These are phyloP conservation scores for Oleoguttula mirabilis DNA, from an alignment of 495 filamentous ascomycete species.

Conservation along the genomic window DNA sequence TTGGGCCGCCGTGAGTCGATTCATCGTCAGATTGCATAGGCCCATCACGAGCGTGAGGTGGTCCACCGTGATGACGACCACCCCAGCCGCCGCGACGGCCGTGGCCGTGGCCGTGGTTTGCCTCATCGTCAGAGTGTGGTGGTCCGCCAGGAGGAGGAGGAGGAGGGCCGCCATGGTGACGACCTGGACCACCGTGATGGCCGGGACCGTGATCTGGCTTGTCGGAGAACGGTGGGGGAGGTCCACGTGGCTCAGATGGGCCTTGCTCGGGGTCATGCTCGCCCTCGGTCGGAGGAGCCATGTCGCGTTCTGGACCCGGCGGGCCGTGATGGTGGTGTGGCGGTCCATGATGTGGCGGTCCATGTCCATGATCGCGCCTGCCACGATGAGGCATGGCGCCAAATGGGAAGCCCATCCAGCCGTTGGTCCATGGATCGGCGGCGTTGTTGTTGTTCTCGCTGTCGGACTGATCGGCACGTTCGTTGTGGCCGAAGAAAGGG, in stretches of 20 bases:
- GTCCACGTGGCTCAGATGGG: conserved; percentile 12
- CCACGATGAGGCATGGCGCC: conserved; percentile 13
- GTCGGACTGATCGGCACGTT: no score
- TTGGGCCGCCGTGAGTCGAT: no score
- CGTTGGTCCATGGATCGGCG: conserved; percentile 12
- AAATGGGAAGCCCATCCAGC: conserved; percentile 12
- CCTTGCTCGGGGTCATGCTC: conserved; percentile 10
- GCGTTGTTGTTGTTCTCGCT: conserved; percentile 4
- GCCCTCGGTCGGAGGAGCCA: not conserved
- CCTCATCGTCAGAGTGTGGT: no score
- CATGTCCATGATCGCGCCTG: no score
- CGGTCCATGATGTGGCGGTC: no score
- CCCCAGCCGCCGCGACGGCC: conserved; percentile 9
- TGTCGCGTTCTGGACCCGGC: conserved; percentile 10
- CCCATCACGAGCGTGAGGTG: no score
- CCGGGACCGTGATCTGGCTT: not conserved
- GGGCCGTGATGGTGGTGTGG: conserved; percentile 8
- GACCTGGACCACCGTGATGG: conserved; percentile 3
- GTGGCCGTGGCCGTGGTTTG: no score
- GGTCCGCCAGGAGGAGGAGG: no score
- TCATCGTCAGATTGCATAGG: no score
- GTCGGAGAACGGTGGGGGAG: conserved; percentile 8
- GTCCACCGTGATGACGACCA: no score
- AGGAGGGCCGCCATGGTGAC: no score
- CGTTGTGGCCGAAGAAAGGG: conserved; percentile 24